A percentile compares a stretch with the other conserved stretches of the same genome.
Evolutionary conservation across 768 basidiomycete genomes (phyloP).

Genomic region (Lactifluus subvellereus): DNA sequence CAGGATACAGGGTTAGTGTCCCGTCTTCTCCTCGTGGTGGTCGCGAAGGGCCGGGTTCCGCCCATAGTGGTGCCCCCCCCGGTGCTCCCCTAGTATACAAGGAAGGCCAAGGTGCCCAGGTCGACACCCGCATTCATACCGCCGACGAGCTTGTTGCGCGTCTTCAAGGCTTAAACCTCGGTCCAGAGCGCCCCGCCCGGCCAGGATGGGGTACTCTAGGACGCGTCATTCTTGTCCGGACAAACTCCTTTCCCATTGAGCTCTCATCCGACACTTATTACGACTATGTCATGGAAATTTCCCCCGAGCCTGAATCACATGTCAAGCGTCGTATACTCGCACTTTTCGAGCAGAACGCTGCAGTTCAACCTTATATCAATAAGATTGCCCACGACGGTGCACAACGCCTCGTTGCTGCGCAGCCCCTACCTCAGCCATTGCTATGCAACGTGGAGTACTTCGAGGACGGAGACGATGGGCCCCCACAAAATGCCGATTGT

Average conservation of each 20-base stretch:
- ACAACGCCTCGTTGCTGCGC: constrained; percentile 39
- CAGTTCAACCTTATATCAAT: constrained; percentile 33
- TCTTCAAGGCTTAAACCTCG: not conserved
- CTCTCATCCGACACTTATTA: constrained; percentile 42
- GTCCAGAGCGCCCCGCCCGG: not conserved
- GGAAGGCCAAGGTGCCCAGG: not conserved
- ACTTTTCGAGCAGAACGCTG: constrained; percentile 43
- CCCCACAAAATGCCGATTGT: constrained; percentile 34
- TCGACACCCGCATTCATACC: not conserved
- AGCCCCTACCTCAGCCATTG: constrained; percentile 36
- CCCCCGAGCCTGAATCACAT: constrained; percentile 41
- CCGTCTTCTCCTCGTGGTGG: not conserved
- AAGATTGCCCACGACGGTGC: constrained; percentile 48
- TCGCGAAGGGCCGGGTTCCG: not conserved
- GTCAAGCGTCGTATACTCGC: constrained; percentile 34
- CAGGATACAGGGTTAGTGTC: not conserved
- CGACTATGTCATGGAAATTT: constrained; percentile 52
- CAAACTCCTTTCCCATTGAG: constrained; percentile 59
- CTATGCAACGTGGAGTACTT: constrained; percentile 32
- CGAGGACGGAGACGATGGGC: constrained; percentile 37
- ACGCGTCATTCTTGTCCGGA: constrained; percentile 41
- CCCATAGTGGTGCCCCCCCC: not conserved
- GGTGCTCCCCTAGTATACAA: not conserved
- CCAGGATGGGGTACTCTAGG: constrained; percentile 29
- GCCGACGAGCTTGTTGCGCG: not conserved